Percentiles rank a stretch among this genome's conserved stretches.
These are phyloP conservation scores for Penicillium sp. DNA, from an alignment of 2,329 filamentous ascomycete genomes.

Conservation along the genomic window DNA sequence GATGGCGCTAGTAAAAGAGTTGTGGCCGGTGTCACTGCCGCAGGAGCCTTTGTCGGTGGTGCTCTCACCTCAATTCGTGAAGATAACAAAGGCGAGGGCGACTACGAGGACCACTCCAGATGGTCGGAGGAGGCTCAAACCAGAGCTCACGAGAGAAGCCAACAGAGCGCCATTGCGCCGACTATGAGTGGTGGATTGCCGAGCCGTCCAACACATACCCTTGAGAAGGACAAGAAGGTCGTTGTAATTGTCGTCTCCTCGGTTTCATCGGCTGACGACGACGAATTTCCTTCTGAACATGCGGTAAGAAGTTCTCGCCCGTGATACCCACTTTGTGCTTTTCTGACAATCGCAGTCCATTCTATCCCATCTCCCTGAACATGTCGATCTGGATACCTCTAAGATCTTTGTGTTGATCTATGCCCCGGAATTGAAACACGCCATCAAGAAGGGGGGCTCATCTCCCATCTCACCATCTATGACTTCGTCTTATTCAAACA, in stretches of 20 bases:
- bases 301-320: constrained; percentile 60
- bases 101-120: constrained; percentile 80
- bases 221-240: constrained; percentile 62
- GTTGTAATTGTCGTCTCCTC: constrained; percentile 89
- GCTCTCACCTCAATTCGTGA: constrained; percentile 80
- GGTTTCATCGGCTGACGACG: constrained; percentile 54
- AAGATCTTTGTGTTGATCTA: constrained; percentile 90
- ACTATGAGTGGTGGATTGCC: constrained; percentile 32
- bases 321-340: not conserved
- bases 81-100: constrained; percentile 72
- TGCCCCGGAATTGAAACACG: constrained; percentile 73
- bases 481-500: constrained; percentile 84
- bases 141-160: constrained; percentile 46
- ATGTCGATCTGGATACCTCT: constrained; percentile 68
- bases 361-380: constrained; percentile 79
- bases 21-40: constrained; percentile 76
- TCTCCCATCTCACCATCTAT: constrained; percentile 61
- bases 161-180: constrained; percentile 22
- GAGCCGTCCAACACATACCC: constrained; percentile 33
- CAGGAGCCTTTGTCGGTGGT: constrained; percentile 76
- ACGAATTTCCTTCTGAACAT: constrained; percentile 66
- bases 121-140: constrained; percentile 89
- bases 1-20: constrained; percentile 79
- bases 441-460: constrained; percentile 36
- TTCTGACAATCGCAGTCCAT: constrained; percentile 60